Conservation (phyloP, 805 yeast species). For the Isabelozyma gotoi region DNA sequence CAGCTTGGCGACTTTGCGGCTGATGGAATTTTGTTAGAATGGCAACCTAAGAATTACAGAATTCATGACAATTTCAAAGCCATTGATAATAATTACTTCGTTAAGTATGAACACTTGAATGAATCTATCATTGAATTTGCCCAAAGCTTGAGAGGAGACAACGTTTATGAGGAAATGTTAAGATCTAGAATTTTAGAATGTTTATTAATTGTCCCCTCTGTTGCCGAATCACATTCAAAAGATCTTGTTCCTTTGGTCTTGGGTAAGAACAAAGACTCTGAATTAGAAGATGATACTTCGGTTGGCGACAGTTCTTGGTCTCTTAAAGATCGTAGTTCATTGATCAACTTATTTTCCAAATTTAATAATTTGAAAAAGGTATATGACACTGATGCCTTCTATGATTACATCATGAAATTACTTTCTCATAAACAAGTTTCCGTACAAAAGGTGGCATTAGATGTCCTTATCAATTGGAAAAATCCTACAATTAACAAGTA, state of each 20-base stretch:
- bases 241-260: conserved; percentile 59
- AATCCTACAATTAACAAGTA: conserved; percentile 61
- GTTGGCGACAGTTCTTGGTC: conserved; percentile 45
- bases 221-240: conserved; percentile 66
- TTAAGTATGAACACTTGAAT: conserved; percentile 29
- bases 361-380: conserved; percentile 65
- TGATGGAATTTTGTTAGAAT: conserved; percentile 17
- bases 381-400: conserved; percentile 52
- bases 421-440: conserved; percentile 61
- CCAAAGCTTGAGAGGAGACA: conserved; percentile 33
- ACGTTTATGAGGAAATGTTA: conserved; percentile 42
- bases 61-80: conserved; percentile 40
- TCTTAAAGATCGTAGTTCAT: conserved; percentile 51
- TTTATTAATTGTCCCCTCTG: conserved; percentile 54
- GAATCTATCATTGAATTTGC: conserved; percentile 39
- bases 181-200: conserved; percentile 60
- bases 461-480: conserved; percentile 66
- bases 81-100: conserved; percentile 17
- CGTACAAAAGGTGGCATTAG: conserved; percentile 72
- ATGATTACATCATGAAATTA: conserved; percentile 50
- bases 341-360: conserved; percentile 61
- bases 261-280: conserved; percentile 23
- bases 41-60: conserved; percentile 49
- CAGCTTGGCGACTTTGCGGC: conserved; percentile 3
- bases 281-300: conserved; percentile 9